These are phyloP conservation scores for Podospora pseudoanserina DNA, from an alignment of 495 filamentous ascomycete species.

Conservation along the genomic window DNA sequence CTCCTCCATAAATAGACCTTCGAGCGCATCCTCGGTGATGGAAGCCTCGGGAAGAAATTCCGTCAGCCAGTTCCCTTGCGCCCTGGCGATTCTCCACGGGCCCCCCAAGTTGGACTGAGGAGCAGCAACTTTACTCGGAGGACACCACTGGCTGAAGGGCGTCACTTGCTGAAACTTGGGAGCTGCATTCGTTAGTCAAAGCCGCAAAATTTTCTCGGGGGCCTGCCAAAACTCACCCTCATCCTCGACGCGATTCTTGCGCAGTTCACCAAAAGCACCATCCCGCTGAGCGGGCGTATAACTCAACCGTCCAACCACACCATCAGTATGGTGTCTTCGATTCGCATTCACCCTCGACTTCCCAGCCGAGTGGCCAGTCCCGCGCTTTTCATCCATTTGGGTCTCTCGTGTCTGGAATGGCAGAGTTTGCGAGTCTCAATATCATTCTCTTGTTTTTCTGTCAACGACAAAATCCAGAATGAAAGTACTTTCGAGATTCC, in stretches of 20 bases:
- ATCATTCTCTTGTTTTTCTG: constrained; percentile 24
- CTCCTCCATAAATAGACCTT: constrained; percentile 30
- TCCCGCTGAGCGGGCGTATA: constrained; percentile 22
- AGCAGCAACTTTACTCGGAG: constrained; percentile 16
- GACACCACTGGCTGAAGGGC: constrained; percentile 35
- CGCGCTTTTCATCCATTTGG: constrained; percentile 30
- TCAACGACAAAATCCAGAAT: background rate
- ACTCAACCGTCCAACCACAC: constrained; percentile 28
- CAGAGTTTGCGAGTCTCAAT: constrained; percentile 2
- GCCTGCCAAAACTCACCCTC: constrained; percentile 22
- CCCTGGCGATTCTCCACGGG: constrained; percentile 19
- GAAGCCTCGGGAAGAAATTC: constrained; percentile 39
- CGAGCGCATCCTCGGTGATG: constrained; percentile 29
- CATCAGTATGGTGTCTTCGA: constrained; percentile 19
- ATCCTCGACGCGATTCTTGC: constrained; percentile 20
- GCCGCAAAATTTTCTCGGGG: background rate
- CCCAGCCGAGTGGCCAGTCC: constrained; percentile 6
- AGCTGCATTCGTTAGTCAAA: constrained; percentile 28
- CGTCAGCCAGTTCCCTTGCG: constrained; percentile 38
- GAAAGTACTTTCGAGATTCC: background rate
- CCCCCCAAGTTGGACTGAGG: constrained; percentile 16
- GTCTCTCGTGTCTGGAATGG: constrained; percentile 11
- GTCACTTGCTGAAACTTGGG: constrained; percentile 42
- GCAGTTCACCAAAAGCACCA: constrained; percentile 21
- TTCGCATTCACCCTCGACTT: background rate